phyloP scores from a whole-genome alignment of 2,329 filamentous ascomycete genomes.

The Fusarium sp. region DNA sequence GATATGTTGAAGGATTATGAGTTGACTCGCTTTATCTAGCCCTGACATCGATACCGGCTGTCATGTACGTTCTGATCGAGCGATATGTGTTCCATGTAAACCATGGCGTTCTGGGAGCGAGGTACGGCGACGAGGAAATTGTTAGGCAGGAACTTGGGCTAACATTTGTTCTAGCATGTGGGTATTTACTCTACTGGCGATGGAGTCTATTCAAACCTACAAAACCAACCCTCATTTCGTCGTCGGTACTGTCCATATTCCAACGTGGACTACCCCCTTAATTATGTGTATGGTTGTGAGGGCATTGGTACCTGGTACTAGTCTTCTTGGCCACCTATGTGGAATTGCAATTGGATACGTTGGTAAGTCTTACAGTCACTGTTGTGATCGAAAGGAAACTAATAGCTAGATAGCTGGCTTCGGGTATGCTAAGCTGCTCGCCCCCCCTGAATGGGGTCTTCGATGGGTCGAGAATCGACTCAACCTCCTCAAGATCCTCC shows the following conservation, averaged over 20 bases:
- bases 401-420: constrained; percentile 69
- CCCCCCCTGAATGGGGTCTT: constrained; percentile 86
- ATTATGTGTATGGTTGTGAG: constrained; percentile 76
- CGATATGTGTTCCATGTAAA: constrained; percentile 75
- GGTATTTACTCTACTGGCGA: constrained; percentile 87
- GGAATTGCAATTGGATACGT: constrained; percentile 86
- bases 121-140: constrained; percentile 59
- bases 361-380: constrained; percentile 63
- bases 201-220: constrained; percentile 87
- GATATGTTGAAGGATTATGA: neutral
- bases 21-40: constrained; percentile 56
- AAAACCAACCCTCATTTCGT: constrained; percentile 80
- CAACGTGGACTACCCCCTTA: constrained; percentile 92
- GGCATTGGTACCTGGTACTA: constrained; percentile 81
- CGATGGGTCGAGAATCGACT: constrained; percentile 89
- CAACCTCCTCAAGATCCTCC: constrained; percentile 82
- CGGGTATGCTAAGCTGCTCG: constrained; percentile 87
- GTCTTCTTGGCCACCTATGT: constrained; percentile 85
- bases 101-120: constrained; percentile 80
- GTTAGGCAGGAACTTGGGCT: neutral
- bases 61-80: constrained; percentile 82
- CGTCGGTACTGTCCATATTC: constrained; percentile 71
- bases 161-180: constrained; percentile 70
- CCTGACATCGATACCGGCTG: constrained; percentile 81
- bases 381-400: neutral